Base-by-base conservation (phyloP, 2,329 filamentous ascomycete species). In the Colletotrichum tropicicola region DNA sequence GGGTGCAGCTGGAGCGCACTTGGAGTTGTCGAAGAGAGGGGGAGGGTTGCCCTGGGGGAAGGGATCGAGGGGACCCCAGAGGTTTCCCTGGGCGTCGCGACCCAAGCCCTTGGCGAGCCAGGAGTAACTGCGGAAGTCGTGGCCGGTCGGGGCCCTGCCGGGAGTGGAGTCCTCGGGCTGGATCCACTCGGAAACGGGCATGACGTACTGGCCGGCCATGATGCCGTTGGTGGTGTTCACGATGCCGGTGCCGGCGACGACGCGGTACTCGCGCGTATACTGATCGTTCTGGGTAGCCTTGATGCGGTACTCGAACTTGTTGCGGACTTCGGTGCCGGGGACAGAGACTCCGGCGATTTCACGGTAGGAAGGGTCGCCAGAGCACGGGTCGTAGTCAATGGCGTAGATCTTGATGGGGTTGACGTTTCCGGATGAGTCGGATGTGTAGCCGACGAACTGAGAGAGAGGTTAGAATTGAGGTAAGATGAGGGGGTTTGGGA, bases 171-270 rank as follows among this genome's bases (percentile, higher is more conserved):
- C 71, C 66, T 82, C 80, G 9, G 80, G 79, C 69, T 78, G 78
- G 66, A 82, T 80, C 78, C 78, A 81, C 60, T 81, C 79, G 4
- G 72, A 73, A 5, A 82, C 78, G 12, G 80, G 75, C 28, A 75
- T 74, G 19, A 81, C 71, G 44, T 79, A 82, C 56, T 79, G 74
- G 5, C 79, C 79, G 4, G 78, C 79, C n/a, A 73, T 64, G 48
- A 82, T 78, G 27, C 74, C 74, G 61, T 80, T 78, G 32, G 74
- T 74, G 2, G 78, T 79, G 25, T 70, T 66, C 43, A 73, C 71
- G 41, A 74, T 72, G 3, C 74, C 75, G 12, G 70, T 73, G 35
- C 71, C 72, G n/a, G 75, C 71, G 23, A 70, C 74, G 55, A 81
- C 71, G 32, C 73, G 71, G 63, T 81, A 81, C 68, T 82, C 79